phyloP scores from a whole-genome alignment of 1,139 yeast genomes.

The Geotrichum siamense region DNA sequence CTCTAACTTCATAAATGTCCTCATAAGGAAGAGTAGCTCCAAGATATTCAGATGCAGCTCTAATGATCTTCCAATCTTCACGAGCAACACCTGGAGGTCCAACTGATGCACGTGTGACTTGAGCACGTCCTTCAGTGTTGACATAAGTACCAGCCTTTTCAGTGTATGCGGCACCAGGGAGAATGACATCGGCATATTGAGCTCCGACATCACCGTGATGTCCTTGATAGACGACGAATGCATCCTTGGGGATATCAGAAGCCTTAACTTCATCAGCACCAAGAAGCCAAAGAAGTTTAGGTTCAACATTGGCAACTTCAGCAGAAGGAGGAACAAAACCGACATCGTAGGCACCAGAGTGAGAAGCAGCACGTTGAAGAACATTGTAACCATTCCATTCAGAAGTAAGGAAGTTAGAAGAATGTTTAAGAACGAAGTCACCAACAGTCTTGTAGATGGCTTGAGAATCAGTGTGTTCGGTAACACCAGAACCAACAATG shows the following conservation, averaged over 20 bases:
- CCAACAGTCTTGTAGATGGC: slow-evolving; percentile 59
- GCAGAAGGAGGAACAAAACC: slow-evolving; percentile 59
- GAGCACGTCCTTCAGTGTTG: slow-evolving; percentile 87
- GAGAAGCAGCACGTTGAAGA: slow-evolving; percentile 79
- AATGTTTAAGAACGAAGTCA: slow-evolving; percentile 52
- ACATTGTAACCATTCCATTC: slow-evolving; percentile 82
- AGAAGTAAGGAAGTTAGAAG: slow-evolving; percentile 53
- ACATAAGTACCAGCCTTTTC: slow-evolving; percentile 85
- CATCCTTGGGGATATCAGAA: slow-evolving; percentile 69
- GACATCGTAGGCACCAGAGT: slow-evolving; percentile 79
- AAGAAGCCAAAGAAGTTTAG: slow-evolving; percentile 72
- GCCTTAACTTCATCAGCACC: slow-evolving; percentile 79
- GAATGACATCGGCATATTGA: slow-evolving; percentile 76
- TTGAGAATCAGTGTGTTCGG: slow-evolving; percentile 58
- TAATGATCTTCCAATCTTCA: slow-evolving; percentile 85
- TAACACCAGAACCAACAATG: slow-evolving; percentile 75
- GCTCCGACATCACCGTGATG: slow-evolving; percentile 93
- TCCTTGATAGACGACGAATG: slow-evolving; percentile 86
- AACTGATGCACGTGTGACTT: slow-evolving; percentile 78
- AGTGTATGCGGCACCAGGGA: slow-evolving; percentile 86
- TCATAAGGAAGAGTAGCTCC: slow-evolving; percentile 71
- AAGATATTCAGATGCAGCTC: slow-evolving; percentile 77
- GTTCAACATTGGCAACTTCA: slow-evolving; percentile 45
- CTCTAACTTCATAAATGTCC: slow-evolving; percentile 61
- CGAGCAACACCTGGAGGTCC: slow-evolving; percentile 90